phyloP scores from a whole-genome alignment of 495 filamentous ascomycete species.

The Beverwykella pulmonaria region DNA sequence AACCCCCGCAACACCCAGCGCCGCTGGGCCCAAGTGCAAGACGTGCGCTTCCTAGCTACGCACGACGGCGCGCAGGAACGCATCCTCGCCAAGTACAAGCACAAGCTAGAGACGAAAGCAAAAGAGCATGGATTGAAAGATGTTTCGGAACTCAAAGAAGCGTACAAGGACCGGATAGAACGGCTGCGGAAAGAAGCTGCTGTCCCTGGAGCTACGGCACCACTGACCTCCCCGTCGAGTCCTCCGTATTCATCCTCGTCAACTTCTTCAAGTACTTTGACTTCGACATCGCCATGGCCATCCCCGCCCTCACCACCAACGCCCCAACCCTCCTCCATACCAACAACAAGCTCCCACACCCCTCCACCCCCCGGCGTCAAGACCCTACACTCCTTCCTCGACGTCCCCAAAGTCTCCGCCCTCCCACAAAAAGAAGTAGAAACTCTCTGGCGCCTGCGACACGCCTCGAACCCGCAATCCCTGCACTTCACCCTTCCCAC shows the following conservation, averaged over 20 bases:
- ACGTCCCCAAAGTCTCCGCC: conserved; percentile 70
- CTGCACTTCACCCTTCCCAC: conserved; percentile 81
- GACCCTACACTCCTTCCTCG: conserved; percentile 78
- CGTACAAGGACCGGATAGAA: conserved; percentile 80
- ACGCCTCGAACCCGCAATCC: conserved; percentile 67
- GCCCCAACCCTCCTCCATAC: conserved; percentile 41
- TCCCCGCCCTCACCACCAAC: conserved; percentile 44
- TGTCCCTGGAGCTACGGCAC: conserved; percentile 59
- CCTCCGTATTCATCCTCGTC: conserved; percentile 19
- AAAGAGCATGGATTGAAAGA: conserved; percentile 75
- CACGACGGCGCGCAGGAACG: conserved; percentile 59
- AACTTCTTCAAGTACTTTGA: conserved; percentile 1
- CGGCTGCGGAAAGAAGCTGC: conserved; percentile 62
- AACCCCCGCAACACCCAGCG: conserved; percentile 57
- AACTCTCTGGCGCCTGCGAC: conserved; percentile 87
- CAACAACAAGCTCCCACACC: conserved; percentile 32
- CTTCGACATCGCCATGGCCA: conserved; percentile 36
- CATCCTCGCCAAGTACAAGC: conserved; percentile 80
- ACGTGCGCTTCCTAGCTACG: conserved; percentile 83
- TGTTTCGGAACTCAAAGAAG: conserved; percentile 75
- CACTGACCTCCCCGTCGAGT: conserved; percentile 31
- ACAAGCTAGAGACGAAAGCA: conserved; percentile 84
- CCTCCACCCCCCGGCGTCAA: conserved; percentile 62
- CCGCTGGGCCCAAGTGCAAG: conserved; percentile 89
- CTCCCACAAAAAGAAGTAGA: conserved; percentile 84